Percentiles rank a stretch among this genome's conserved stretches.
These are phyloP conservation scores for Schoenoplectus tabernaemontani DNA, from an alignment of 202 grass and related monocot species.

Conservation along the genomic window DNA sequence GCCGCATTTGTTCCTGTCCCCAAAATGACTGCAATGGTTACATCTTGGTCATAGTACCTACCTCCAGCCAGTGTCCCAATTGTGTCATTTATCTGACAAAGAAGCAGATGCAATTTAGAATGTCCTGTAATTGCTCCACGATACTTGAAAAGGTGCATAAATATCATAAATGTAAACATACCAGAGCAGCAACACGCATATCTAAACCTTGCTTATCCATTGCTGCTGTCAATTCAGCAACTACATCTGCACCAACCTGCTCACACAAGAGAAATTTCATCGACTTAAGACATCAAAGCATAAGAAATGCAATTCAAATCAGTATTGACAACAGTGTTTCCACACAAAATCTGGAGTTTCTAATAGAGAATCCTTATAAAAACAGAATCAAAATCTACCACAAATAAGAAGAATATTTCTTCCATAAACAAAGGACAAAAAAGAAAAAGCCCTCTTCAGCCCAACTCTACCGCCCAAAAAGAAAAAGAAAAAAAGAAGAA, in stretches of 20 bases:
- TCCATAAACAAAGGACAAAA: background rate
- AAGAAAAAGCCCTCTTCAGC: background rate
- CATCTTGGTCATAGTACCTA: conserved; percentile 70
- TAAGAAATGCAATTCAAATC: background rate
- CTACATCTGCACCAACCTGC: conserved; percentile 66
- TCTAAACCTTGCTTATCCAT: conserved; percentile 67
- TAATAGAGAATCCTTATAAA: background rate
- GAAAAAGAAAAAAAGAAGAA: background rate
- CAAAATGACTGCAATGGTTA: conserved; percentile 66
- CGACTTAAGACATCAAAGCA: background rate
- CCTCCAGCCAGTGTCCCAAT: conserved; percentile 78
- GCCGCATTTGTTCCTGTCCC: conserved; percentile 90
- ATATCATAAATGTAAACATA: conserved; percentile 21
- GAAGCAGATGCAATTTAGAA: background rate
- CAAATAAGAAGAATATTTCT: background rate
- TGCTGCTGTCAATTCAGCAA: conserved; percentile 43
- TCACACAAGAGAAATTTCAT: conserved; percentile 18
- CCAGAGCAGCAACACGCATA: conserved; percentile 68
- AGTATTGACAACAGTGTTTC: background rate
- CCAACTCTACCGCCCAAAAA: background rate
- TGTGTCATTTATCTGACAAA: conserved; percentile 70
- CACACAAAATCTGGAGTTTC: background rate
- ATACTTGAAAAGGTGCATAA: background rate
- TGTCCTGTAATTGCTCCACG: background rate
- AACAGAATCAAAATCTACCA: background rate